Evolutionary conservation across 2,329 filamentous ascomycete genomes (phyloP), one percentile per base, ranked within the genome.

Genomic region (Aspergillus sojae): DNA sequence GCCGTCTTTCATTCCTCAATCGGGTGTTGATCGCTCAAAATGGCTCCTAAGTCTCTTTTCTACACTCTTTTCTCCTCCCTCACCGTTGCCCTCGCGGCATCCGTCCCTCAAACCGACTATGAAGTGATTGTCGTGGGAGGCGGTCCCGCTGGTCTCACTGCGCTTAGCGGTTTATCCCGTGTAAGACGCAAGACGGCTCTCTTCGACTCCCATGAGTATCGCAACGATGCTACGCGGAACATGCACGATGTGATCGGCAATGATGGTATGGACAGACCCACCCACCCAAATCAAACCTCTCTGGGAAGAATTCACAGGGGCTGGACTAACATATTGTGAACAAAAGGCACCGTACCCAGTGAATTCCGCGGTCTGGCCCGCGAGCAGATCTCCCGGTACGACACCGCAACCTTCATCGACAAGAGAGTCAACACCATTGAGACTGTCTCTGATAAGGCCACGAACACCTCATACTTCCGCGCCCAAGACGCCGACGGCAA

Each of bases 231-330:
- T 0, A 88, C 87, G 0, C 76, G 86, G 16, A 82, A 87, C 66
- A 84, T 88, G 80, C 87, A 89, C 73, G 87, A 89, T 70, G 83
- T 89, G 0, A 78, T 88, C 30, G 86, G 86, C 3, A 85, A 82
- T 62, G 86, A 89, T 58, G 86, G 86, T 87, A 70, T 65, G 71
- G 53, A 19, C n/a, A 11, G 50, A 34, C 9, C 19, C 14, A 19
- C 26, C n/a, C 32, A 1, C 32, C 34, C 32, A 34, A 36, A 7
- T 36, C 34, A 36, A 36, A 36, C 14, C 14, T 6, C 12, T 36
- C 4, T 12, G 12, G 12, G 14, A 36, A 36, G 34, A 16, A 36
- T 36, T 36, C 10, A 36, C 34, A 16, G 14, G 34, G 34, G 14
- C 14, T 16, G 14, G 34, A 36, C 34, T 36, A 16, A 36, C 34